phyloP scores from a whole-genome alignment of 495 filamentous ascomycete genomes.

The Oleoguttula mirabilis region DNA sequence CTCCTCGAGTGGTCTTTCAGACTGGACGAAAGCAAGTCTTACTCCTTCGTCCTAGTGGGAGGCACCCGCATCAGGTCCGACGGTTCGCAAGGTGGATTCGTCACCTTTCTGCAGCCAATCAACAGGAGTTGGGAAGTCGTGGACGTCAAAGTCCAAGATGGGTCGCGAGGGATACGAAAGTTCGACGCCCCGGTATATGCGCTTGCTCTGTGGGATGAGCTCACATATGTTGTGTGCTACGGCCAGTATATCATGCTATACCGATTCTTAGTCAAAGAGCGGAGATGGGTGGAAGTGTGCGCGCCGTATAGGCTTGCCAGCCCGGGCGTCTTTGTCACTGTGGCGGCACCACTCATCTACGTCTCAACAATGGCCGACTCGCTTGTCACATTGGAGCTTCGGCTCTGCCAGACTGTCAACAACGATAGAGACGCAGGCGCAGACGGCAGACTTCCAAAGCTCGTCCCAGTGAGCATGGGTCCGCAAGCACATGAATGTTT shows the following conservation, averaged over 20 bases:
- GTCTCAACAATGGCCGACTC: constrained; percentile 28
- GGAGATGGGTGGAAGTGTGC: constrained; percentile 13
- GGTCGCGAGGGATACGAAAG: not conserved
- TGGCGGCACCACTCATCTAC: constrained; percentile 22
- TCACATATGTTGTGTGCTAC: constrained; percentile 14
- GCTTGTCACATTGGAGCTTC: constrained; percentile 18
- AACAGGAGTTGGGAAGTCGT: constrained; percentile 7
- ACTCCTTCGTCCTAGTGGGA: constrained; percentile 16
- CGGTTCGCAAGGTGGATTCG: constrained; percentile 8
- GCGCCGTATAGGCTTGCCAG: constrained; percentile 19
- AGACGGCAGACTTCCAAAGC: not conserved
- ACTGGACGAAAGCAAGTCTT: constrained; percentile 7
- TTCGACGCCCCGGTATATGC: constrained; percentile 19
- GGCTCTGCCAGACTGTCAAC: constrained; percentile 22
- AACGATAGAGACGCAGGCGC: not conserved
- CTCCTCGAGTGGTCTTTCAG: constrained; percentile 19
- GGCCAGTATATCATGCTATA: constrained; percentile 12
- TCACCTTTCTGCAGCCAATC: constrained; percentile 15
- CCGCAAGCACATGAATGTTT: constrained; percentile 1
- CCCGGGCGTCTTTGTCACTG: constrained; percentile 22
- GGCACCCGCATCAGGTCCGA: constrained; percentile 3
- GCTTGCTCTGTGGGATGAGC: constrained; percentile 14
- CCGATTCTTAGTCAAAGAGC: constrained; percentile 6
- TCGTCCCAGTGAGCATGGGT: not conserved
- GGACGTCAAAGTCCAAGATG: not conserved